Conservation (phyloP, 2,329 filamentous ascomycete genomes). For the Ophiostoma ips region DNA sequence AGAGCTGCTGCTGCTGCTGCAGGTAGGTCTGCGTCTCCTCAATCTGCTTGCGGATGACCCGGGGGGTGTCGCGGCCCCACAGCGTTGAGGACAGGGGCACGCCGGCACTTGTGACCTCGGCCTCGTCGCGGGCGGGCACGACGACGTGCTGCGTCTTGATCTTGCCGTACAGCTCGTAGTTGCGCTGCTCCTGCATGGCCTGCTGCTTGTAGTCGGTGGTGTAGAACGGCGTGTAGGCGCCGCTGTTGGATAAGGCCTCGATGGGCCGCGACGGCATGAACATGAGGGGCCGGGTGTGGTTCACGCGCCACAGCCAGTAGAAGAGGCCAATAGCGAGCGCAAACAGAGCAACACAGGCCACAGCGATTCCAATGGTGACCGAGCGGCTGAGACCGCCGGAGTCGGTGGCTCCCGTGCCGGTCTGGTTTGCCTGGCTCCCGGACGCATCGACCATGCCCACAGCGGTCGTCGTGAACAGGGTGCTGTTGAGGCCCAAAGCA, state of each 20-base stretch:
- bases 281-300: too few species aligned
- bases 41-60: neutral
- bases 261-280: neutral
- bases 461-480: slow-evolving; percentile 24
- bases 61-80: slow-evolving; percentile 4
- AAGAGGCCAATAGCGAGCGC: neutral
- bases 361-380: slow-evolving; percentile 9
- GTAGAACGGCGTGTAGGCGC: slow-evolving; percentile 16
- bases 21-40: too few species aligned
- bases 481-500: slow-evolving; percentile 27
- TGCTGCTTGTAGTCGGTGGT: slow-evolving; percentile 21
- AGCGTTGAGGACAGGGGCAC: neutral
- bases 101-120: neutral
- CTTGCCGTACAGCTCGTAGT: slow-evolving; percentile 19
- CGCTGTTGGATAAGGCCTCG: neutral
- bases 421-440: slow-evolving; percentile 16
- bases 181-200: neutral
- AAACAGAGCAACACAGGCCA: neutral
- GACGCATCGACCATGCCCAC: slow-evolving; percentile 28
- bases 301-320: neutral
- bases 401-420: too few species aligned
- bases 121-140: neutral
- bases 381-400: too few species aligned
- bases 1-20: neutral
- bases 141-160: slow-evolving; percentile 13